These are phyloP conservation scores for Fusarium tricinctum DNA, from an alignment of 2,329 filamentous ascomycete species.

Conservation along the genomic window DNA sequence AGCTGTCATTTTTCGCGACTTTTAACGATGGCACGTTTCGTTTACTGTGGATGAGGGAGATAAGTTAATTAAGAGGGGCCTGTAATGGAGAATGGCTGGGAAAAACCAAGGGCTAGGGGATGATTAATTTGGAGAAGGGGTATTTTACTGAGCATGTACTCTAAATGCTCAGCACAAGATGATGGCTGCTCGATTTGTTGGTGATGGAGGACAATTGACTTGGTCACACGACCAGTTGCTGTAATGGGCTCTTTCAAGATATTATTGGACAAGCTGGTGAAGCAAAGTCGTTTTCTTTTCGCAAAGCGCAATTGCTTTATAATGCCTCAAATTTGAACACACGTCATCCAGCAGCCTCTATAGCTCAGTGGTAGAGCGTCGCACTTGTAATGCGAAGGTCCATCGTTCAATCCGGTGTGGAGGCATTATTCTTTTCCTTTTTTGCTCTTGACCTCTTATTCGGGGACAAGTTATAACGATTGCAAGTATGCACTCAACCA, in stretches of 20 bases:
- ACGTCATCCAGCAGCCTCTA: slow-evolving; percentile 23
- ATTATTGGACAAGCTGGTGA: not conserved
- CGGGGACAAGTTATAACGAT: too few relatives aligned
- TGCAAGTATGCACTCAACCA: too few relatives aligned
- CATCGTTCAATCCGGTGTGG: slow-evolving; percentile 40
- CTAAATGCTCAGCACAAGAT: not conserved
- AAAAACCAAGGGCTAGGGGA: not conserved
- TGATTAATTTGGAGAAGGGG: not conserved
- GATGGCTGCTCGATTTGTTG: not conserved
- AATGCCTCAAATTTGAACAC: fast-evolving
- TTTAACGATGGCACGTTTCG: not conserved
- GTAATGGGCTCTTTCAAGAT: not conserved
- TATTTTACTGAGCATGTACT: not conserved
- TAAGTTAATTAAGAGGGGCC: too few relatives aligned
- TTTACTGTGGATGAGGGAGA: too few relatives aligned
- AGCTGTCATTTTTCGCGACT: not conserved
- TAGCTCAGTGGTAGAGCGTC: slow-evolving; percentile 41
- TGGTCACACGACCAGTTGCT: slow-evolving; percentile 17
- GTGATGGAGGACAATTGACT: not conserved
- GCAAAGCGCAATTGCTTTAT: fast-evolving
- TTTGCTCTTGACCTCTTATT: too few relatives aligned
- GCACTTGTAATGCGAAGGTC: slow-evolving; percentile 41
- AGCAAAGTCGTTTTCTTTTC: not conserved
- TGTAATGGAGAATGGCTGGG: not conserved
- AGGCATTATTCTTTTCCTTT: slow-evolving; percentile 7